A percentile compares a stretch with the other conserved stretches of the same genome.
Evolutionary conservation across 371 early-diverging fungal species (phyloP).

Genomic region (Actinomortierella ambigua): DNA sequence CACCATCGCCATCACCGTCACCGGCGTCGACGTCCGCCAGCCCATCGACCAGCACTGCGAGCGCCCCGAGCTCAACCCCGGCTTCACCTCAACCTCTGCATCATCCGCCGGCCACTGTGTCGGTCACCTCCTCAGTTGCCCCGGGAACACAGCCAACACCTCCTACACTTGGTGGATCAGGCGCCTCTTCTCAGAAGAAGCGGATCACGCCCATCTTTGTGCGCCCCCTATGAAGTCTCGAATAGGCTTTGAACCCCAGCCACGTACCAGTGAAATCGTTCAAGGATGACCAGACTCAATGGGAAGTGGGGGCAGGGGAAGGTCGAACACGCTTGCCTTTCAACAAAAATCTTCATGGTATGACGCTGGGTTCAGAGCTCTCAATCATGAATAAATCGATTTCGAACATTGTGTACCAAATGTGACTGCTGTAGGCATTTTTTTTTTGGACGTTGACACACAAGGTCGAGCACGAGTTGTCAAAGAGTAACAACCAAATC

Average conservation of each 20-base stretch:
- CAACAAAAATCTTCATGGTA: no score
- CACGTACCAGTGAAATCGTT: no score
- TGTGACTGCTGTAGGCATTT: no score
- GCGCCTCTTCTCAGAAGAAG: conserved; percentile 20
- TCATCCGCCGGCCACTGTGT: neutral
- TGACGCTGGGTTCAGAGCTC: no score
- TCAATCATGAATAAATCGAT: no score
- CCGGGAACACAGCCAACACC: neutral
- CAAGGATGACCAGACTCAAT: no score
- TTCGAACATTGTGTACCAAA: no score
- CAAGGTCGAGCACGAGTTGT: neutral
- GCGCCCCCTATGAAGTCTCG: conserved; percentile 17
- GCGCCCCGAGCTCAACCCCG: neutral
- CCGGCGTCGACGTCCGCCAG: neutral
- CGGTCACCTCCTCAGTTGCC: no score
- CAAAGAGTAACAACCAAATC: neutral
- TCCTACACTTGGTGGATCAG: neutral
- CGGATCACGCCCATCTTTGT: conserved; percentile 42
- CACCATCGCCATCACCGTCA: neutral
- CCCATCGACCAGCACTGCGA: neutral
- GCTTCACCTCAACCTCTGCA: neutral
- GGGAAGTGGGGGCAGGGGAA: no score
- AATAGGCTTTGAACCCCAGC: no score
- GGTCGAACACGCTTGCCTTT: no score
- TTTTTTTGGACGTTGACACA: no score